Base-by-base conservation (phyloP, 805 yeast genomes). In the Ogataea siamensis region DNA sequence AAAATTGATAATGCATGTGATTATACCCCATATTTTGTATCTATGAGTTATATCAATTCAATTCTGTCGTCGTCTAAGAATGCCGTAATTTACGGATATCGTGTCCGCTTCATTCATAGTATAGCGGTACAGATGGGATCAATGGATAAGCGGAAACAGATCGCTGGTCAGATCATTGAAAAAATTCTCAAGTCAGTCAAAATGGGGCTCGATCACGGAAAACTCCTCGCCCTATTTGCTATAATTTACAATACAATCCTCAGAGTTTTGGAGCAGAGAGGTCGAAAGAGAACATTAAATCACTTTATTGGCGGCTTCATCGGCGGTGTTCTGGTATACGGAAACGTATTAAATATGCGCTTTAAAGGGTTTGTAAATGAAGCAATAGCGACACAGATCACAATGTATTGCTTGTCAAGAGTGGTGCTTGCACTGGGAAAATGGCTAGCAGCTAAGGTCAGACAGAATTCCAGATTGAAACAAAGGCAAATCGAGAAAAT, bases 371-470 rank as follows among this genome's bases (percentile, higher is more conserved):
- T 49, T 10, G 33, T 49, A 18, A 55, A 56, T 28, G 53, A 54
- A 14, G 39, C 55, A 4, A 79, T 83, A 19, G 70, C 84, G n/a
- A 82, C 78, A 45, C 89, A 83, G 58, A 74, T 84, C 47, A 84
- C 88, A 1, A 67, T 84, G 34, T 84, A 84, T 52, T 81, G 87
- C 45, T 73, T 80, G 39, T 77, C 87, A 3, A 67, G 94, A 28
- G 86, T 82, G 4, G 54, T 76, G 34, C 54, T 85, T 28, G 91
- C 85, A 0, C 34, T 72, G 4, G 81, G 83, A 10, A 79, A 76
- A 52, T 68, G 72, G 29, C 33, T 73, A 9, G 70, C 68, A 14
- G 37, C 39, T 14, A 38, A 22, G 16, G 34, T 32, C 6, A 32
- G 28, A 18, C 21, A 18, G 5, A 27, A 20, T 10, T 22, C 23